Evolutionary conservation across 148 eudicot species (phyloP).

Genomic region (Linanthus parryae): DNA sequence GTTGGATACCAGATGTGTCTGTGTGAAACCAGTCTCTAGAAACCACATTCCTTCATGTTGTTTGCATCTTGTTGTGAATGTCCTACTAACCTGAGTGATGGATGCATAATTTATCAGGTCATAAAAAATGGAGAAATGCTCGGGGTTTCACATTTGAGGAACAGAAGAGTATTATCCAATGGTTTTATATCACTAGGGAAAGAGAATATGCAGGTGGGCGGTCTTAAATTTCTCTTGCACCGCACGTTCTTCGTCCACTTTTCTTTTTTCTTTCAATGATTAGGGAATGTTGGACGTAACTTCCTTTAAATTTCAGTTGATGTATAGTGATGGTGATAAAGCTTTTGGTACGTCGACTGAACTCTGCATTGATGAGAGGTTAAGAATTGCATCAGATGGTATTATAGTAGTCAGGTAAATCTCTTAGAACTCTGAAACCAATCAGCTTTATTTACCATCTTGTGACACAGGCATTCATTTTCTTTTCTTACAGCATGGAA

Average conservation of each 20-base stretch:
- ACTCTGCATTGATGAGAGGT: slow-evolving; percentile 89
- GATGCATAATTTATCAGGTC: slow-evolving; percentile 41
- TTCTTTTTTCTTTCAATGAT: not conserved
- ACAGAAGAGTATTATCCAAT: slow-evolving; percentile 80
- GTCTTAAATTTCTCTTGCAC: not conserved
- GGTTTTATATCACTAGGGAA: slow-evolving; percentile 87
- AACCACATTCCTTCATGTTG: too few relatives aligned
- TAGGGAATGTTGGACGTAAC: not conserved
- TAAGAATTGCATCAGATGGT: slow-evolving; percentile 88
- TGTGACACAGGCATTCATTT: not conserved
- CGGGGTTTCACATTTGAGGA: slow-evolving; percentile 93
- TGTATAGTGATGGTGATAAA: slow-evolving; percentile 99
- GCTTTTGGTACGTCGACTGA: slow-evolving; percentile 95
- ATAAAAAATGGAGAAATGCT: slow-evolving; percentile 99
- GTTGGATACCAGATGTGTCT: too few relatives aligned
- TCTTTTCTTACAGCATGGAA: slow-evolving; percentile 72
- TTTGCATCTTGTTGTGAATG: too few relatives aligned
- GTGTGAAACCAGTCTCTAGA: too few relatives aligned
- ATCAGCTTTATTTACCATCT: not conserved
- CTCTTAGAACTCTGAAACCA: not conserved
- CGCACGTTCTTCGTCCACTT: not conserved
- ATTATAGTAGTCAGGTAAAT: slow-evolving; percentile 83
- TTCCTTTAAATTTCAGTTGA: slow-evolving; percentile 51
- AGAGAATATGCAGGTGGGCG: slow-evolving; percentile 81
- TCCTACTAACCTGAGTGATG: not conserved